Evolutionary conservation across 306 rosid species (phyloP), one percentile per base, ranked within the genome.

Genomic region (Malus orientalis): DNA sequence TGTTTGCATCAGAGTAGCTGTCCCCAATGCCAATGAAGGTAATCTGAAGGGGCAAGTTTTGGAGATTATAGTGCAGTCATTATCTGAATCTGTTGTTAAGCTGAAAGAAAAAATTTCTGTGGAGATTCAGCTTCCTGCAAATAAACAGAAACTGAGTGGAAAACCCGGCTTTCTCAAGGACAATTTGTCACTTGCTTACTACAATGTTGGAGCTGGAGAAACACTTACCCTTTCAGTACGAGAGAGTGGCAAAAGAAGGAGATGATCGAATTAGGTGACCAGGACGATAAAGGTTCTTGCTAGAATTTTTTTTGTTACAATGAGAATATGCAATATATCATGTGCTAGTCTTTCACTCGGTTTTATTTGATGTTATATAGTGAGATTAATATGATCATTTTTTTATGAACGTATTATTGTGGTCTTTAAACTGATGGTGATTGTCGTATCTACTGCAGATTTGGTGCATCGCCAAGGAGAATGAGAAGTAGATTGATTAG

Each of bases 181-280:
- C 79, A 95, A 92, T 67, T 14, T 92, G 83, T 90, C 98, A 14
- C 97, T 95, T 79, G 98, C 98, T n/a, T 88, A 89, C 82, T 95
- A 95, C 87, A 92, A 92, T 77, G 76, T 95, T 49, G 93, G 93
- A 76, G 91, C 91, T 60, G 96, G 97, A 70, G 98, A 90, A 71
- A 73, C 81, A 22, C 89, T 95, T 57, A 19, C 88, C 53, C 96
- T 90, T 59, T 81, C 96, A 73, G 75, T 95, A 72, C 89, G 98
- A 84, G 97, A 95, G 89, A 93, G 96, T 78, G 97, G 97, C 82
- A 97, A 97, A 84, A 90, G 98, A 89, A 92, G 87, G 92, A 88
- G 92, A 88, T 95, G 86, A 92, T 70, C 66, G 51, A 54, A 15
- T 49, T 1, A 14, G 54, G 3, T 4, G 55, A 15, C 20, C 55